Conservation (phyloP, 306 rosid species). For the Quercus ilex region DNA sequence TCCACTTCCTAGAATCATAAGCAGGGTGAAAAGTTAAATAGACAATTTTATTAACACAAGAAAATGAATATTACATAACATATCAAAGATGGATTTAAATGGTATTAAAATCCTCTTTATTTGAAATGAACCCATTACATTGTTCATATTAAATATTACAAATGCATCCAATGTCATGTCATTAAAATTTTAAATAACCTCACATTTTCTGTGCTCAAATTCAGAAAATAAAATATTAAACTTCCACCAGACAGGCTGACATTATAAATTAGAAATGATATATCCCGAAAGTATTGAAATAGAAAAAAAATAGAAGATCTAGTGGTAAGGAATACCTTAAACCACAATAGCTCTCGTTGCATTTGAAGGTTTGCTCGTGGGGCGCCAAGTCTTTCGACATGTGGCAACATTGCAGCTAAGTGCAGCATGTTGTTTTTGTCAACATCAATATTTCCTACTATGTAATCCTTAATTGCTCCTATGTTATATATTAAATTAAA, state of each 20-base stretch:
- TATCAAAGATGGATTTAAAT: no score
- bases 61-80: no score
- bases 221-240: no score
- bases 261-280: no score
- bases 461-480: not conserved
- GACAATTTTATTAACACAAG: no score
- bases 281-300: not conserved
- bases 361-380: not conserved
- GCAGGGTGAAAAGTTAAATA: not conserved
- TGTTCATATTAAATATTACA: no score
- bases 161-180: no score
- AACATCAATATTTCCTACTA: not conserved
- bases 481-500: not conserved
- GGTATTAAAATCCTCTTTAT: no score
- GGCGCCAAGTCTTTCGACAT: not conserved
- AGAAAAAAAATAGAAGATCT: not conserved
- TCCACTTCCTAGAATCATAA: not conserved
- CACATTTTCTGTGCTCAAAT: no score
- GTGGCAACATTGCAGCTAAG: not conserved
- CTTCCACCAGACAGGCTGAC: no score
- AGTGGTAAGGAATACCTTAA: not conserved
- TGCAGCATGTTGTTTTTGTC: slow-evolving; percentile 6
- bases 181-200: not conserved
- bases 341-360: slow-evolving; percentile 1
- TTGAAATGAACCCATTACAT: no score